Percentiles rank a stretch among this genome's conserved stretches.
Evolutionary conservation across 208 protist genomes (phyloP).

Genomic region (Angomonas deanei): DNA sequence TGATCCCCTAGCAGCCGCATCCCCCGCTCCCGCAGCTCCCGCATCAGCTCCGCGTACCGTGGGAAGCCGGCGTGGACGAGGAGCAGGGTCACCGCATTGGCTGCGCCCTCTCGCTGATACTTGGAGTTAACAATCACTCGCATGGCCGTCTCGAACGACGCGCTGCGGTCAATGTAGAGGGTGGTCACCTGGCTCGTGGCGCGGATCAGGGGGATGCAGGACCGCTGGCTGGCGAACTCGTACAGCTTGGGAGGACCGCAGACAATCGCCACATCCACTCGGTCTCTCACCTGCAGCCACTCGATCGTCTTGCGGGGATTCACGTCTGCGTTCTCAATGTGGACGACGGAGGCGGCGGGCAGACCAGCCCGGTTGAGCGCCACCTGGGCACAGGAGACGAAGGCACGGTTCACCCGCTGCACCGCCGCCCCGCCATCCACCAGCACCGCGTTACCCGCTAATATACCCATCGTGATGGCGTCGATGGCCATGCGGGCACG

Average conservation of each 20-base stretch:
- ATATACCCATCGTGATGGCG: constrained; percentile 39
- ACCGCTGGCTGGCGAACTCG: constrained; percentile 26
- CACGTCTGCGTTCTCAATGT: constrained; percentile 35
- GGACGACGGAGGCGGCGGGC: constrained; percentile 26
- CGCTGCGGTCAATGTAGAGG: constrained; percentile 53
- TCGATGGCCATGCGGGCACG: constrained; percentile 45
- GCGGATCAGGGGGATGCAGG: constrained; percentile 42
- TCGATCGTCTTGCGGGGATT: constrained; percentile 22
- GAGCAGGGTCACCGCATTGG: constrained; percentile 41
- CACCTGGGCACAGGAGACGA: constrained; percentile 23
- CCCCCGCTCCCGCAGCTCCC: constrained; percentile 23
- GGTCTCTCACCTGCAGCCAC: constrained; percentile 36
- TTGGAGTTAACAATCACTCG: constrained; percentile 47
- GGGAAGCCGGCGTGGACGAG: constrained; percentile 45
- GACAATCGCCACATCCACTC: constrained; percentile 47
- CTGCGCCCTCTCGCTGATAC: constrained; percentile 31
- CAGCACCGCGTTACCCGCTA: constrained; percentile 44
- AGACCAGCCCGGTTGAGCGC: constrained; percentile 29
- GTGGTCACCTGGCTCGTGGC: constrained; percentile 40
- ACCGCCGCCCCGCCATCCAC: constrained; percentile 44
- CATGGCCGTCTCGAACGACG: constrained; percentile 39
- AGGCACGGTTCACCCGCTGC: constrained; percentile 29
- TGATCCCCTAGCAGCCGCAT: constrained; percentile 33
- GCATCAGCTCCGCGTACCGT: constrained; percentile 42
- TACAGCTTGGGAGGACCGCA: constrained; percentile 47